Conservation (phyloP, 228 moss, liverwort and hornwort species). For the Sphagnum fallax region DNA sequence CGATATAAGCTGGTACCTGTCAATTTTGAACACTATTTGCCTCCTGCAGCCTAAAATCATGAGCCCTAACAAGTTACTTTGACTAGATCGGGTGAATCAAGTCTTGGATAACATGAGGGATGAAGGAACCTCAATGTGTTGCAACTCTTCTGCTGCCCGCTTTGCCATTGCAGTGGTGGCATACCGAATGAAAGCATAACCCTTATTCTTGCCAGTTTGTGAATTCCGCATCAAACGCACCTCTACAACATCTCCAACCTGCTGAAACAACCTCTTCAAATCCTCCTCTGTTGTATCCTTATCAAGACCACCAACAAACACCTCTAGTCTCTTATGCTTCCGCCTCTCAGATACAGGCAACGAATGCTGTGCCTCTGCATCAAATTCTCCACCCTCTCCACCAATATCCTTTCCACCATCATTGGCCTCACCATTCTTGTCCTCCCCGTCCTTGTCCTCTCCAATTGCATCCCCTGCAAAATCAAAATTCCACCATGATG, state of each 20-base stretch:
- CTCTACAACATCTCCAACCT: slow-evolving; percentile 48
- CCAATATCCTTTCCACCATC: slow-evolving; percentile 28
- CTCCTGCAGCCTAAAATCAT: no score
- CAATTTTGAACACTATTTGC: no score
- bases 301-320: slow-evolving; percentile 50
- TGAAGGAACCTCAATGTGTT: slow-evolving; percentile 24
- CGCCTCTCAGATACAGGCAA: slow-evolving; percentile 40
- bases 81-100: no score
- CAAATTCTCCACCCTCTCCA: slow-evolving; percentile 41
- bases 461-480: slow-evolving; percentile 14
- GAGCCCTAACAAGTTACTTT: no score
- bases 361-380: slow-evolving; percentile 42
- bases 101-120: background rate
- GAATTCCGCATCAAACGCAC: slow-evolving; percentile 47
- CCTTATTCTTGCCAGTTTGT: slow-evolving; percentile 50
- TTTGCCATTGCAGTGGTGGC: slow-evolving; percentile 41
- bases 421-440: slow-evolving; percentile 15
- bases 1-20: no score
- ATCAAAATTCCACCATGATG: background rate
- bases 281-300: slow-evolving; percentile 46
- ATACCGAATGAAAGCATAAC: slow-evolving; percentile 47
- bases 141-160: slow-evolving; percentile 43
- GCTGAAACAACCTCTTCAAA: slow-evolving; percentile 36
- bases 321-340: slow-evolving; percentile 45
- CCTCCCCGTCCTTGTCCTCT: slow-evolving; percentile 20